Percentiles rank a stretch among this genome's conserved stretches.
These are phyloP conservation scores for Exophiala sp. DNA, from an alignment of 2,329 filamentous ascomycete genomes.

Conservation along the genomic window DNA sequence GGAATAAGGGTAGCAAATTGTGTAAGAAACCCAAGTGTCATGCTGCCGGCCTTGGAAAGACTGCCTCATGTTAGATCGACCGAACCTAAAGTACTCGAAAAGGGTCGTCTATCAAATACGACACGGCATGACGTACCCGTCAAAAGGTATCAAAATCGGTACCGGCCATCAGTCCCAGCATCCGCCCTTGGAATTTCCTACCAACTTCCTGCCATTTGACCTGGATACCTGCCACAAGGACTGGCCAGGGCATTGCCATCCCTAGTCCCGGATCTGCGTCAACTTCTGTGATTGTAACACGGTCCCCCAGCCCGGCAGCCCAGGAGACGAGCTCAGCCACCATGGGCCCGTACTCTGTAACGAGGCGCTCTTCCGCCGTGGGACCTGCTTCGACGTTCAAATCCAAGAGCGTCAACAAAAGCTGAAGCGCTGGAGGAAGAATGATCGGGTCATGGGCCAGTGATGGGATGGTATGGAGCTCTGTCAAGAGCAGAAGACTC, in stretches of 20 bases:
- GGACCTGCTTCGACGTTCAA: conserved; percentile 55
- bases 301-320: conserved; percentile 70
- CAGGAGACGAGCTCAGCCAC: conserved; percentile 83
- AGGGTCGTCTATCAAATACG: too few relatives aligned
- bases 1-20: too few relatives aligned
- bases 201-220: conserved; percentile 67
- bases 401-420: conserved; percentile 72
- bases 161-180: conserved; percentile 28
- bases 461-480: conserved; percentile 50
- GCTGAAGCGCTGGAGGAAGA: conserved; percentile 68
- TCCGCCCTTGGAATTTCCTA: conserved; percentile 28
- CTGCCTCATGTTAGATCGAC: too few relatives aligned
- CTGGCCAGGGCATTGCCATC: conserved; percentile 41
- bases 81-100: too few relatives aligned
- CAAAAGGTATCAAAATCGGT: conserved; percentile 23
- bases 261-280: conserved; percentile 56
- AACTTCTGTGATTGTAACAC: conserved; percentile 41
- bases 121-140: too few relatives aligned
- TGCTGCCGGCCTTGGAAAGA: too few relatives aligned
- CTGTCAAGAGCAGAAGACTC: conserved; percentile 74
- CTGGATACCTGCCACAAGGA: conserved; percentile 72
- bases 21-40: too few relatives aligned
- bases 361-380: conserved; percentile 60
- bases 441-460: conserved; percentile 59
- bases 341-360: conserved; percentile 66